Evolutionary conservation across 83 land plant species (phyloP).

Genomic region (Picea abies): DNA sequence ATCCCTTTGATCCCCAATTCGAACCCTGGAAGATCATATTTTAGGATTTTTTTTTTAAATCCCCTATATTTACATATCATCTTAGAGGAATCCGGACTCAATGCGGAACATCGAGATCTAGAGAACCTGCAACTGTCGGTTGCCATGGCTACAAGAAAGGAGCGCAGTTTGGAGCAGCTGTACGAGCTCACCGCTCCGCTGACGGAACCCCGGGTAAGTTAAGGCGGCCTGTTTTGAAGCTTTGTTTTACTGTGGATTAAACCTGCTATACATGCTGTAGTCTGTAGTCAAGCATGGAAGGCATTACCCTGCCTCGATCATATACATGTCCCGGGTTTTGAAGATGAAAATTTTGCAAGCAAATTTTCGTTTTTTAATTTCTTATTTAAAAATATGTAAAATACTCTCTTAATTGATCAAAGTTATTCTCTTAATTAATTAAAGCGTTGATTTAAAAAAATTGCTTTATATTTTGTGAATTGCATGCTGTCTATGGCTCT

Average conservation of each 20-base stretch:
- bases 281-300: neutral
- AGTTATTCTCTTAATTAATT: neutral
- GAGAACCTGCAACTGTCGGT: neutral
- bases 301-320: neutral
- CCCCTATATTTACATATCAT: constrained; percentile 4
- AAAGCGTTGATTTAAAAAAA: too few species aligned
- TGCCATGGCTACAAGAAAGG: constrained; percentile 5
- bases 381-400: too few species aligned
- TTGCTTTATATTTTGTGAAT: neutral
- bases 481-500: neutral
- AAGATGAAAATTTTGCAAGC: neutral
- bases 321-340: neutral
- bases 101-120: constrained; percentile 10
- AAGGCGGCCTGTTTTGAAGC: neutral
- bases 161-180: constrained; percentile 5
- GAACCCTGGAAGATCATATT: neutral
- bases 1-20: too few species aligned
- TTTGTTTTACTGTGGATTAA: neutral
- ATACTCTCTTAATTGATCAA: neutral
- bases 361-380: neutral
- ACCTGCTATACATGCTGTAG: neutral
- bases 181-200: neutral
- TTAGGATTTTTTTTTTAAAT: neutral
- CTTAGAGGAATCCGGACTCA: neutral
- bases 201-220: neutral